phyloP scores from a whole-genome alignment of 2,329 filamentous ascomycete genomes.

The Berkeleyomyces basicola region DNA sequence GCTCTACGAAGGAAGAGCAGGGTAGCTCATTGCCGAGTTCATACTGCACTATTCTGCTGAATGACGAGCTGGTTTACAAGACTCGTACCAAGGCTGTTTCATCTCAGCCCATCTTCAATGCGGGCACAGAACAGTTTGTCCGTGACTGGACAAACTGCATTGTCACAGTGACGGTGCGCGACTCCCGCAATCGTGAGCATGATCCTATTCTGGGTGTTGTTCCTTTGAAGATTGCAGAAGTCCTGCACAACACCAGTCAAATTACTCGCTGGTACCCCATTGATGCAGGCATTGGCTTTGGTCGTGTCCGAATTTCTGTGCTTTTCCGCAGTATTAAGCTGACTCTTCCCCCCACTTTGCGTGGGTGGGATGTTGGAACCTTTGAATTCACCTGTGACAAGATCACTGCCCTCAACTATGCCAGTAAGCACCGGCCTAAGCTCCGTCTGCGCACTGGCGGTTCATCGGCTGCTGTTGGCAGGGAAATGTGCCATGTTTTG shows the following conservation, averaged over 20 bases:
- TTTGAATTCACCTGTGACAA: conserved; percentile 68
- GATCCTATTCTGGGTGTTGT: conserved; percentile 90
- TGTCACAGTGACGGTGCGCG: conserved; percentile 74
- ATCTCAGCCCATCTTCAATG: conserved; percentile 92
- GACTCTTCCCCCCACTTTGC: conserved; percentile 62
- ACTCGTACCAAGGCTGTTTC: conserved; percentile 90
- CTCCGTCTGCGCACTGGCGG: conserved; percentile 72
- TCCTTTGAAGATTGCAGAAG: conserved; percentile 69
- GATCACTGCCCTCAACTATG: conserved; percentile 48
- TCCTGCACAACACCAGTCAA: conserved; percentile 78
- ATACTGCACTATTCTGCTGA: conserved; percentile 84
- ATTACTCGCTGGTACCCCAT: conserved; percentile 89
- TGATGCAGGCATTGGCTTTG: conserved; percentile 84
- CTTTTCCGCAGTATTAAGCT: conserved; percentile 84
- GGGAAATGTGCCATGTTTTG: conserved; percentile 2
- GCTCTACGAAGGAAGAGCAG: conserved; percentile 75
- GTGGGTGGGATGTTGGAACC: conserved; percentile 91
- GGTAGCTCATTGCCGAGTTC: conserved; percentile 66
- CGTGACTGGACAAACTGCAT: conserved; percentile 84
- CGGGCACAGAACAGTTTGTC: conserved; percentile 82
- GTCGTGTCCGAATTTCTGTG: conserved; percentile 72
- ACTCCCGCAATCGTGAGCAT: conserved; percentile 77
- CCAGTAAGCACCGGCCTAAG: conserved; percentile 50
- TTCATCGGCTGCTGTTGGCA: conserved; percentile 43
- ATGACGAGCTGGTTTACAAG: conserved; percentile 80